A percentile compares a stretch with the other conserved stretches of the same genome.
Conservation (phyloP, 352 stramenopile species). For the Globisporangium camurandrum region DNA sequence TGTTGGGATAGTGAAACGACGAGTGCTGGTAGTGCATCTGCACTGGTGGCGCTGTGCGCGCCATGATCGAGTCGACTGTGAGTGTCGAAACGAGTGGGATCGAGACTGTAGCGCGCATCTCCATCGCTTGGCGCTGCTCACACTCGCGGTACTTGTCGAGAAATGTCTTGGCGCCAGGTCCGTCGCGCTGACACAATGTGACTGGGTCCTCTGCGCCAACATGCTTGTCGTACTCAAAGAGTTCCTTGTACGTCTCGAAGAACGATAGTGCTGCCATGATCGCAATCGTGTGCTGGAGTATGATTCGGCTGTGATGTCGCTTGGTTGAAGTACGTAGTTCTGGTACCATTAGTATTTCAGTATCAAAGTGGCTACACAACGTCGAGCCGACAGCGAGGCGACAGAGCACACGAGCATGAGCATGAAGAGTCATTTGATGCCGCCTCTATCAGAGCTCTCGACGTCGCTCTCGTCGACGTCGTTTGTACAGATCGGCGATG, state of each 20-base stretch:
- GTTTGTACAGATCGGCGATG: constrained; percentile 42
- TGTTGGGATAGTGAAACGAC: too few species aligned
- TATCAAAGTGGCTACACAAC: too few species aligned
- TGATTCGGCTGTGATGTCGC: too few species aligned
- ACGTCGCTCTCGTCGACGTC: constrained; percentile 20
- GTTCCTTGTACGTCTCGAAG: constrained; percentile 47
- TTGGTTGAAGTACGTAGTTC: too few species aligned
- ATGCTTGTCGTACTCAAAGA: constrained; percentile 64
- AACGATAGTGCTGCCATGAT: constrained; percentile 19
- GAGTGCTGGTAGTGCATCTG: neutral
- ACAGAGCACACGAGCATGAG: too few species aligned
- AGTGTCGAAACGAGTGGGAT: constrained; percentile 7
- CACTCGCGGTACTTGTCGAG: constrained; percentile 41
- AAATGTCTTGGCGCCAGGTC: constrained; percentile 26
- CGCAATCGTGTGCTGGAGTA: neutral
- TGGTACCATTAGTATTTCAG: too few species aligned
- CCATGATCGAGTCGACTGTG: neutral
- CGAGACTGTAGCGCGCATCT: constrained; percentile 2
- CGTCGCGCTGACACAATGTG: constrained; percentile 3
- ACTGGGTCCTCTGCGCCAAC: constrained; percentile 16
- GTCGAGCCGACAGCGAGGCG: too few species aligned
- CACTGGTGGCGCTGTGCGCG: neutral
- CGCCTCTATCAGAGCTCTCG: constrained; percentile 13
- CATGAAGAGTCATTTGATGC: constrained; percentile 11
- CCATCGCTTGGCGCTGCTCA: constrained; percentile 19